Base-by-base conservation (phyloP, 768 basidiomycete genomes). In the Phallus indusiatus region DNA sequence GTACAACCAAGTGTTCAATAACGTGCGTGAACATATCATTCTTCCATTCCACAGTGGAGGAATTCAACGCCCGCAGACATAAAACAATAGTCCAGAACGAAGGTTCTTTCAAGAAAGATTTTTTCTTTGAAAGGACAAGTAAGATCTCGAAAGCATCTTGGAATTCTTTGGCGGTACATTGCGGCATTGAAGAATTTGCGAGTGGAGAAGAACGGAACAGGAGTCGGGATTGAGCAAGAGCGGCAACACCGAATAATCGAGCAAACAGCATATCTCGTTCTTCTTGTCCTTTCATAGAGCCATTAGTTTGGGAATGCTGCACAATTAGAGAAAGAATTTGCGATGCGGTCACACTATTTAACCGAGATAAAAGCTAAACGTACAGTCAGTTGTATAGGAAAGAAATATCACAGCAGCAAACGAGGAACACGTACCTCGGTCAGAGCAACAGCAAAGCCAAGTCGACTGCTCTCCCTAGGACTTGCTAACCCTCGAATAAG, bases 381-480 rank as follows among this genome's bases (percentile, higher is more conserved):
- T 24, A 59, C 46, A 14, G 20, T 60, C 37, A 16, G 16, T 22
- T 47, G 21, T 16, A 55, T 42, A 18, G 48, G 54, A 5, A 22
- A 46, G 53, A n/a, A 61, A 53, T 35, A 46, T 34, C 24, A 55
- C n/a, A 47, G 22, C 34, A 55, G 16, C 36, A 28, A 28, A 22
- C 20, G 47, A 36, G 16, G n/a, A n/a, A n/a, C n/a, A 71, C 81
- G 64, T 67, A 95, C 94, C 78, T 96, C 94, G 0, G 95, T 93
- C 64, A 99, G 75, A 34, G 94, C 93, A 48, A 99, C 95, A 9
- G 94, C 92, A 69, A 97, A 99, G 17, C 95, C 95, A 37, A 97
- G 75, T 64, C 95, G 75, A 71, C 93, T 95, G 70, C 90, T 91
- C 69, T 99, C 94, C 65, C 94, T 78, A 1, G 93, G 88, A 70